Evolutionary conservation across 768 basidiomycete species (phyloP), one percentile per base, ranked within the genome.

Genomic region (Boletus sp.): DNA sequence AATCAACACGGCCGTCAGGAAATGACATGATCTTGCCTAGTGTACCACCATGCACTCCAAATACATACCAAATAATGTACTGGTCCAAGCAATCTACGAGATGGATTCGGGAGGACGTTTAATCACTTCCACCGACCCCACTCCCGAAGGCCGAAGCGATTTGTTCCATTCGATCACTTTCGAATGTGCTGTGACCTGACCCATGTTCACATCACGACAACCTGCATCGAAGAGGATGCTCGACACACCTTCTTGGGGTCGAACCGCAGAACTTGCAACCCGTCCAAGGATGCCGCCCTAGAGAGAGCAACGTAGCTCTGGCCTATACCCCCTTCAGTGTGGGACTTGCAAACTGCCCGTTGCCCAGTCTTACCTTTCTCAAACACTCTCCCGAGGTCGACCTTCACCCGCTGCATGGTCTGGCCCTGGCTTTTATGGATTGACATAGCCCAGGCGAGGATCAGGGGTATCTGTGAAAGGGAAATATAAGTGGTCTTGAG

Each of bases 341-440:
- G 15, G 9, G 1, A 19, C 15, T n/a, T 17, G 14, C 14, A n/a
- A 23, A 19, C 11, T 13, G 2, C 10, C 5, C n/a, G n/a, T 0
- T 1, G 4, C 27, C 29, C 15, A 1, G 11, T 50, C 66, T 37
- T 45, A 77, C 78, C 79, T 54, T 79, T 79, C 64, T 81, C 86
- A 63, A 88, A 88, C n/a, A 87, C 82, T 37, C 72, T 77, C 10
- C 79, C 77, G 17, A 89, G 77, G 64, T 87, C 84, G 32, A 88
- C 77, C 61, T 79, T 84, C 50, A 87, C 82, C 41, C 79, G 75
- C 41, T 81, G 78, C 41, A 90, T 78, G 0, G 88, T 89, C 61
- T 88, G 85, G 1, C 87, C 88, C 63, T 90, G 88, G 53, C 79
- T 81, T 68, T 90, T 90, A 71, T 90, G 87, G 53, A 90, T 88